These are phyloP conservation scores for Lentithecium fluviatile DNA, from an alignment of 495 filamentous ascomycete genomes.

Conservation along the genomic window DNA sequence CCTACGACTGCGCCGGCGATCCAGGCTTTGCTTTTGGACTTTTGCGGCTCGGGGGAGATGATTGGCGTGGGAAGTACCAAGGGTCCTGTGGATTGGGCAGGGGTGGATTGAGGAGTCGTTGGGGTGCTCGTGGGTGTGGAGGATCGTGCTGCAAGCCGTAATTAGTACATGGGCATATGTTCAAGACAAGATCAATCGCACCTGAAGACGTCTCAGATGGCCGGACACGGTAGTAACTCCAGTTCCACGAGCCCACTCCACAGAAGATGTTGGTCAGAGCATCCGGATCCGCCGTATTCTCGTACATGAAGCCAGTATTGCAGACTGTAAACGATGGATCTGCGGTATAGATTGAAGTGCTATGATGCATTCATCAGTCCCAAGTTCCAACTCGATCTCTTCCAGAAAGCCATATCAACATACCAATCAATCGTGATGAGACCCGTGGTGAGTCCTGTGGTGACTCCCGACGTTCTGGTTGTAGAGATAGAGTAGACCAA, in stretches of 20 bases:
- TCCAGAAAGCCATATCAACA: neutral
- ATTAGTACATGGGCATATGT: neutral
- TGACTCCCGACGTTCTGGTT: neutral
- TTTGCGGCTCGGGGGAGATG: neutral
- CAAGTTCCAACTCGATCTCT: neutral
- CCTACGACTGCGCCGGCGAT: slow-evolving; percentile 25
- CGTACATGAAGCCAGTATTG: slow-evolving; percentile 22
- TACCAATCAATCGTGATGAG: neutral
- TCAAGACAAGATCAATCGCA: neutral
- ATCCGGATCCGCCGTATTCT: slow-evolving; percentile 18
- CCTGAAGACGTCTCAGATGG: neutral
- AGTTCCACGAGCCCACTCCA: slow-evolving; percentile 16
- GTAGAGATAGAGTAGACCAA: slow-evolving; percentile 15
- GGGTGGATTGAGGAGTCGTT: slow-evolving; percentile 4
- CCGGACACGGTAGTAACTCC: slow-evolving; percentile 12
- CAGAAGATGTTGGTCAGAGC: slow-evolving; percentile 22
- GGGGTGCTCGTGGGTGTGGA: neutral
- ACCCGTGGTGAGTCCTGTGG: no score
- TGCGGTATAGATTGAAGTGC: slow-evolving; percentile 10
- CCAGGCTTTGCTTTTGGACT: slow-evolving; percentile 16
- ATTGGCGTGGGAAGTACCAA: neutral
- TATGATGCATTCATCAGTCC: neutral
- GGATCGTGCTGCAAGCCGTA: neutral
- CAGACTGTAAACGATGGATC: slow-evolving; percentile 20
- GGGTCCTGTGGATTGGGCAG: no score